Evolutionary conservation across 805 yeast species (phyloP), one percentile per base, ranked within the genome.

Genomic region (Suhomyces vadensis): DNA sequence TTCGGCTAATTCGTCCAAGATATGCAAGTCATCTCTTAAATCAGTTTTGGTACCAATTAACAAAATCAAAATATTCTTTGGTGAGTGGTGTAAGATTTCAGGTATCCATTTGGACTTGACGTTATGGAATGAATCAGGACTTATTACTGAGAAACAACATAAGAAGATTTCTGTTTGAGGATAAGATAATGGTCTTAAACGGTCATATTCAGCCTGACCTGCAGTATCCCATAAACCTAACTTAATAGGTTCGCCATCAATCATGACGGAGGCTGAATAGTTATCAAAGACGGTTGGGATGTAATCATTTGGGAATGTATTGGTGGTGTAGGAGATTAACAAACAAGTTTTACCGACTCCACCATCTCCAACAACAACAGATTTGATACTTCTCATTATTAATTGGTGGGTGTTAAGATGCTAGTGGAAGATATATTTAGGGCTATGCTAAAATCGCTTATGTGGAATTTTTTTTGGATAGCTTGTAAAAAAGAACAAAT

Each of bases 171-270:
- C 96, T 0, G 97, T 89, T 61, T 90, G 96, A 3, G 96, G 96
- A 58, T 90, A 90, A 6, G 94, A 85, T 49, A 90, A 71, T 2
- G 97, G 97, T 65, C 97, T 76, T 57, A 89, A 74, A 48, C 96
- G 75, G 63, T 90, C 96, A 63, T 89, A 89, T 61, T 89, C 96
- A 58, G 87, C 85, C 66, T 90, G 96, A 21, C 97, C 97, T 3
- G 97, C 96, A 11, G 97, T 90, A 77, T 90, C 97, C 96, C 96
- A 90, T 37, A 90, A 75, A 19, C 95, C 95, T 41, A 90, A 73
- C 58, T 87, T 88, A 57, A 86, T 83, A 43, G 88, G 87, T 56
- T 84, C 89, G 22, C 86, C 84, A 56, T 85, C 92, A 16, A 83
- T 83, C 76, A 88, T 79, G 20, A 90, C 89, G 35, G 85, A 84